These are phyloP conservation scores for Aspergillus sp. DNA, from an alignment of 2,329 filamentous ascomycete species.

Conservation along the genomic window DNA sequence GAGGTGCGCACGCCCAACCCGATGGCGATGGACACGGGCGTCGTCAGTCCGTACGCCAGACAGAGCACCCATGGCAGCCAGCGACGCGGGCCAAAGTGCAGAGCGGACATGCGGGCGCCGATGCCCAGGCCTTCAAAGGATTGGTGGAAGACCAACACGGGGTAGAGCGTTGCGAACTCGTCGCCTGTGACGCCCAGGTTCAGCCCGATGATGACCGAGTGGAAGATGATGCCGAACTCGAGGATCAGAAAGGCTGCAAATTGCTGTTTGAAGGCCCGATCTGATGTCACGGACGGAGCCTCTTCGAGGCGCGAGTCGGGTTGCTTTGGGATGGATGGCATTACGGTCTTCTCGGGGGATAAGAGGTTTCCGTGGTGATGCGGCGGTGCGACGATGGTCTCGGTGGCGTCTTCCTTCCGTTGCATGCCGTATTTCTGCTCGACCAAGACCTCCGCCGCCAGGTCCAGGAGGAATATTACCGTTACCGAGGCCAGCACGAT, in stretches of 20 bases:
- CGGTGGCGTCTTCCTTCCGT: constrained; percentile 16
- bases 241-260: constrained; percentile 47
- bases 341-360: not conserved
- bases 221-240: constrained; percentile 63
- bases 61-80: constrained; percentile 54
- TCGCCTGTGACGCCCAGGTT: constrained; percentile 59
- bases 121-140: constrained; percentile 64
- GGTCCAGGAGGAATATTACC: constrained; percentile 53
- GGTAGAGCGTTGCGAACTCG: constrained; percentile 59
- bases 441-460: constrained; percentile 51
- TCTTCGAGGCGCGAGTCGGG: constrained; percentile 4
- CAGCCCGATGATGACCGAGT: constrained; percentile 63
- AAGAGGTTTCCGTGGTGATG: not conserved
- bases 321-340: not conserved
- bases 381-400: constrained; percentile 15
- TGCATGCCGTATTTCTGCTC: constrained; percentile 47
- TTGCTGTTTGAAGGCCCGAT: constrained; percentile 35
- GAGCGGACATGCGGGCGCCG: constrained; percentile 58
- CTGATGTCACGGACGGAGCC: constrained; percentile 10
- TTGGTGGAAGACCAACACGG: constrained; percentile 63
- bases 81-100: constrained; percentile 48
- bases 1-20: constrained; percentile 49
- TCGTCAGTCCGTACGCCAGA: constrained; percentile 51
- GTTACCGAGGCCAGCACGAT: constrained; percentile 51
- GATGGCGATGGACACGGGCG: constrained; percentile 49